Base-by-base conservation (phyloP, 2,329 filamentous ascomycete genomes). In the Paecilomyces fulvus region DNA sequence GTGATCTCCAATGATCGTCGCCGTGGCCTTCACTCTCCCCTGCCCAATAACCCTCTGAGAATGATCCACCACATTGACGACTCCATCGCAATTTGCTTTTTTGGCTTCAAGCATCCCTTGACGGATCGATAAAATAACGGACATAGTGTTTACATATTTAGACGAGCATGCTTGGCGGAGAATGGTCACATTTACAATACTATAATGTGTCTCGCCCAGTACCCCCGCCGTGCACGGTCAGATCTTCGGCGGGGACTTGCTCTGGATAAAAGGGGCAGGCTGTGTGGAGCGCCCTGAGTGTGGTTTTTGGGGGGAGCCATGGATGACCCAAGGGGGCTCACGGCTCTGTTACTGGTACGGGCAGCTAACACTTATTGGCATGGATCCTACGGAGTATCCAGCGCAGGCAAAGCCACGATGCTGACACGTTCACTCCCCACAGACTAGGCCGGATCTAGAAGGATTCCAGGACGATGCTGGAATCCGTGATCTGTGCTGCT, bases 371-470 rank as follows among this genome's bases (percentile, higher is more conserved):
- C 48, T 8, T 14, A 30, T 30, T 55, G 48, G 37, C 53, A 31
- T 25, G 21, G 21, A 33, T 20, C 28, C 11, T 12, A n/a, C n/a
- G n/a, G n/a, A n/a, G n/a, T n/a, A 17, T n/a, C 3, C 50, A 30
- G 25, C 11, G 30, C 10, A 49, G 48, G 20, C 48, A 23, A 53
- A 53, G 51, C 30, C 51, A 53, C 51, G 51, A 31, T 53, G 51
- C 51, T 53, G 51, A 53, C 51, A 53, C 51, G 51, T 53, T 53
- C 51, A 11, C 51, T 20, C 51, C 14, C 20, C 51, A 23, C 20
- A n/a, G 51, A 46, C 51, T 21, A 33, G 28, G 28, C 50, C 30
- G 4, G 28, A n/a, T 33, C n/a, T 12, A 21, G 28, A 30, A 53
- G 14, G 51, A 33, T 33, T 52, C 30, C 30, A 20, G 28, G 28